Base-by-base conservation (phyloP, 2,329 filamentous ascomycete genomes). In the Ophiognomonia clavigignenti-juglandacearum region DNA sequence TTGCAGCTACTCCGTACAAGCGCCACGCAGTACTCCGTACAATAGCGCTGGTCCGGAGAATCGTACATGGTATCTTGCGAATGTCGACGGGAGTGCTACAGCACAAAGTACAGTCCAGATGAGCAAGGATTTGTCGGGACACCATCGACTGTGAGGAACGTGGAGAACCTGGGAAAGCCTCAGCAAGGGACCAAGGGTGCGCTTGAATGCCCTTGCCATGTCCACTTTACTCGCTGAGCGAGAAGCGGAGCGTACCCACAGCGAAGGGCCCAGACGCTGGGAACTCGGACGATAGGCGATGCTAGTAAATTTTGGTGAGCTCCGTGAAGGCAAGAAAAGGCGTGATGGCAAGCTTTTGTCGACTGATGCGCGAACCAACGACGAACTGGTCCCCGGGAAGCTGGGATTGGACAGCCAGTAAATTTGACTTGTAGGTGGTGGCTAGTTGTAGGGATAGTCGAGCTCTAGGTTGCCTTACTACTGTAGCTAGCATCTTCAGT, bases 211-310 rank as follows among this genome's bases (percentile, higher is more conserved):
- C n/a, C 41, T 45, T 42, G 49, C 49, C 41, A 41, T 22, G 31
- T 46, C 49, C 45, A 51, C 49, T 31, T 50, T 27, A 46, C 47
- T 51, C 45, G 49, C 45, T 49, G 32, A 48, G 49, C 45, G 49
- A 51, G 49, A 51, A 48, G 49, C 49, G 49, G 49, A 51, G 49
- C 45, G 45, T 34, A 39, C 42, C 49, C 49, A 51, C 49, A n/a
- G 45, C 38, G 49, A 49, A 45, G 45, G 49, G 49, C 49, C 49
- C 49, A 51, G 49, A 51, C 49, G 49, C 45, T 44, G 38, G 36
- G 38, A 36, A 39, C 43, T 49, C 42, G 46, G 42, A 45, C 42
- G 49, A 48, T 37, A 24, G 20, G 29, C 4, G 40, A 47, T 43
- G 38, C 35, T 19, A 23, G 39, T 6, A 10, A 20, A 32, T 14